Base-by-base conservation (phyloP, 1,284 basidiomycete species). In the Melampsora americana region DNA sequence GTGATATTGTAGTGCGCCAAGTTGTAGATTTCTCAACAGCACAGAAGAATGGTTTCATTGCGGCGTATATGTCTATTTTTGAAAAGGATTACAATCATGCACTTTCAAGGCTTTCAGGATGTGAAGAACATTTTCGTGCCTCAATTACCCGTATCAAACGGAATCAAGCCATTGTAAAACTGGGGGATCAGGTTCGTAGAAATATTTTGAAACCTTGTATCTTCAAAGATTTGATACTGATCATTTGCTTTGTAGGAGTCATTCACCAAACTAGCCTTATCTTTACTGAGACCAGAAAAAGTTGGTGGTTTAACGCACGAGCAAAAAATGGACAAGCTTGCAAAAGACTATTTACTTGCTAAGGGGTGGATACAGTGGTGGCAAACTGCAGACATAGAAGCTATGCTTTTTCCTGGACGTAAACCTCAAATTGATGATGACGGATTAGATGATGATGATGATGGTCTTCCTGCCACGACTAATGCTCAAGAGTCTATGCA, bases 301-400 rank as follows among this genome's bases (percentile, higher is more conserved):
- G 4, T 23, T 1, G 39, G 35, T 23, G 28, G 32, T 14, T 5
- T 35, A n/a, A 61, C 32, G 7, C 68, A 60, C 6, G 56, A 70
- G 20, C 32, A 60, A 5, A 70, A 70, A 28, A 42, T 70, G 28
- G 56, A 70, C 6, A 18, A 61, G 0, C 18, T 70, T 12, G 28
- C 11, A 4, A 18, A 59, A 5, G 28, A 32, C 0, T 61, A 60
- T 44, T 42, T 50, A 30, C 56, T 32, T 18, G 32, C 56, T n/a
- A 60, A 61, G 30, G 9, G 56, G 20, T 70, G 68, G 68, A 46
- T 70, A 20, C 18, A 61, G 12, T 70, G 68, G 68, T 70, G 68
- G 53, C 44, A 32, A 4, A 20, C 44, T 5, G 35, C 53, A 11
- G 68, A 70, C 44, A 23, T 70, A 12, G n/a, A 70, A 42, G 14